Conservation (phyloP, 345 rosid genomes). For the Camelina sativa region DNA sequence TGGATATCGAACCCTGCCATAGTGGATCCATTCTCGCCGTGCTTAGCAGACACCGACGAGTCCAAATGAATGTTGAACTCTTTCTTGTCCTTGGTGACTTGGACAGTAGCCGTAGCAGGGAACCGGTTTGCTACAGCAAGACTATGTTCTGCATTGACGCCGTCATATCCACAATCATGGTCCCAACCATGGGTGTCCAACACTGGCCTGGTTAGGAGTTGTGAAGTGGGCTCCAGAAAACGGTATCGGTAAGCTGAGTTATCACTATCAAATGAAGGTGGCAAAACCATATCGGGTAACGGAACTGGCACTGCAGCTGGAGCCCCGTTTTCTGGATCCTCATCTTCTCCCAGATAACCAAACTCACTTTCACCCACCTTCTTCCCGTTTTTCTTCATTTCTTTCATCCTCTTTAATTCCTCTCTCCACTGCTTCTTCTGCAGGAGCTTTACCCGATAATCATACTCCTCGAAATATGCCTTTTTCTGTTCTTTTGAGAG, state of each 20-base stretch:
- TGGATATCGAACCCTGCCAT: constrained; percentile 99
- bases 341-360: constrained; percentile 66
- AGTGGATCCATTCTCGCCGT: constrained; percentile 79
- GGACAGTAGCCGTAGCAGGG: constrained; percentile 79
- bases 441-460: constrained; percentile 90
- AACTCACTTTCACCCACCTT: constrained; percentile 56
- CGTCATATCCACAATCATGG: constrained; percentile 98
- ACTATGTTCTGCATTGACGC: constrained; percentile 79
- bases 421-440: constrained; percentile 94
- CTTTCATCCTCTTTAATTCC: constrained; percentile 77
- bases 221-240: constrained; percentile 83
- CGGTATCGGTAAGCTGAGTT: constrained; percentile 91
- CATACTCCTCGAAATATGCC: constrained; percentile 92
- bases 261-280: constrained; percentile 86
- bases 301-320: constrained; percentile 93
- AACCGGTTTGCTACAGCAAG: constrained; percentile 64
- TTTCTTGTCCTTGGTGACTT: constrained; percentile 94
- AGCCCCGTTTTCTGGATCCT: constrained; percentile 67
- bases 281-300: constrained; percentile 86
- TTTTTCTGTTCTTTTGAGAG: constrained; percentile 80
- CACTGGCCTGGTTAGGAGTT: constrained; percentile 87
- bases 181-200: constrained; percentile 97
- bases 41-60: constrained; percentile 80
- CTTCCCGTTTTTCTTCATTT: constrained; percentile 83
- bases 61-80: constrained; percentile 93